phyloP scores from a whole-genome alignment of 31 red algal genomes.

The Asparagopsis taxiformis region DNA sequence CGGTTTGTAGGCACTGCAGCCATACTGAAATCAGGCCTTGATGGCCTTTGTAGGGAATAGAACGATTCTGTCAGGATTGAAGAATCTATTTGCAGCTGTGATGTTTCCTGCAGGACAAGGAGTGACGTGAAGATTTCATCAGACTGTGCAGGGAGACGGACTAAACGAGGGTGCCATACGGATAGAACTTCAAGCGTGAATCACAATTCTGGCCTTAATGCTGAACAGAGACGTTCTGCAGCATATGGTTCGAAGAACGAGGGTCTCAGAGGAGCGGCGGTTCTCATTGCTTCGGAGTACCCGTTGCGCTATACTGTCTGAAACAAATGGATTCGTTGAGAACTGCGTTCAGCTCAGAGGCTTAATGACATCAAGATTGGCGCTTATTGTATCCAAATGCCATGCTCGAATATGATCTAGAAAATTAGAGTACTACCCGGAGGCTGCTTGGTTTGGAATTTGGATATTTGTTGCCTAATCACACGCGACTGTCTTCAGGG shows the following conservation, averaged over 20 bases:
- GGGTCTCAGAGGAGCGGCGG: constrained; percentile 2
- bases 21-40: constrained; percentile 5
- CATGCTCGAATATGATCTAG: too few relatives aligned
- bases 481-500: too few relatives aligned
- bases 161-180: constrained; percentile 28
- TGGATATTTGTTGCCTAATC: too few relatives aligned
- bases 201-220: constrained; percentile 40
- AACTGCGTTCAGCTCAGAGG: too few relatives aligned
- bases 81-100: constrained; percentile 25
- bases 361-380: too few relatives aligned
- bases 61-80: constrained; percentile 53
- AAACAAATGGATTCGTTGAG: too few relatives aligned
- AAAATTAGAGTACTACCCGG: too few relatives aligned
- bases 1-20: background rate
- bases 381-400: too few relatives aligned
- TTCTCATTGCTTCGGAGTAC: constrained; percentile 8
- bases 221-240: constrained; percentile 19
- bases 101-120: constrained; percentile 27
- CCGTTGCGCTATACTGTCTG: background rate
- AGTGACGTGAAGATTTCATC: constrained; percentile 49
- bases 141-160: constrained; percentile 24
- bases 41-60: constrained; percentile 41
- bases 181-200: constrained; percentile 52
- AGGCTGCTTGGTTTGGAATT: too few relatives aligned
- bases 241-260: constrained; percentile 57